A percentile compares a stretch with the other conserved stretches of the same genome.
These are phyloP conservation scores for Exsudoporus frostii DNA, from an alignment of 768 basidiomycete species.

Conservation along the genomic window DNA sequence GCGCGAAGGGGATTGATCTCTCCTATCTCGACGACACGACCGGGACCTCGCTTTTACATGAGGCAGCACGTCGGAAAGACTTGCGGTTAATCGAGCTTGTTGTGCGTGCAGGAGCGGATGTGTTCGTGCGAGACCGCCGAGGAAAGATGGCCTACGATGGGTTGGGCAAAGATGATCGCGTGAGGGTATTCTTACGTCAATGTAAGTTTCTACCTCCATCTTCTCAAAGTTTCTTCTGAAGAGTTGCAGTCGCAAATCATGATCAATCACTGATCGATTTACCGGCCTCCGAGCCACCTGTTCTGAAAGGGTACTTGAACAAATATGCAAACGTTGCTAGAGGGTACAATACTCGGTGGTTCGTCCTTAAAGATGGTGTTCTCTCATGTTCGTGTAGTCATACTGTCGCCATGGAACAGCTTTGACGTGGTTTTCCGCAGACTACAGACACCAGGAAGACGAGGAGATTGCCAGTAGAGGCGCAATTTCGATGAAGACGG, in stretches of 20 bases:
- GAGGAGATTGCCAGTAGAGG: conserved; percentile 83
- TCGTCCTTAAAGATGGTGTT: conserved; percentile 81
- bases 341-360: conserved; percentile 89
- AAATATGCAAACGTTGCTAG: conserved; percentile 93
- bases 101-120: conserved; percentile 82
- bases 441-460: conserved; percentile 88
- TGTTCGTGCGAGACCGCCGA: conserved; percentile 76
- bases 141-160: conserved; percentile 72
- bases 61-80: conserved; percentile 80
- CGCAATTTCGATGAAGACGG: conserved; percentile 83
- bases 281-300: conserved; percentile 51
- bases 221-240: conserved; percentile 1
- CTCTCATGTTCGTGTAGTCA: conserved; percentile 65
- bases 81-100: conserved; percentile 80
- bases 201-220: conserved; percentile 45
- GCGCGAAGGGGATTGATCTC: conserved; percentile 70
- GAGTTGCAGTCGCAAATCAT: conserved; percentile 65
- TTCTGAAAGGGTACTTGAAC: conserved; percentile 75
- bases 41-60: conserved; percentile 80
- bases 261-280: conserved; percentile 66
- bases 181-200: conserved; percentile 79
- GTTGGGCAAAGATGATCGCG: conserved; percentile 73
- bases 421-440: conserved; percentile 28
- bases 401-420: neutral
- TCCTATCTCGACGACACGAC: conserved; percentile 76